Base-by-base conservation (phyloP, 805 yeast genomes). In the Sugiyamaella smithiae region DNA sequence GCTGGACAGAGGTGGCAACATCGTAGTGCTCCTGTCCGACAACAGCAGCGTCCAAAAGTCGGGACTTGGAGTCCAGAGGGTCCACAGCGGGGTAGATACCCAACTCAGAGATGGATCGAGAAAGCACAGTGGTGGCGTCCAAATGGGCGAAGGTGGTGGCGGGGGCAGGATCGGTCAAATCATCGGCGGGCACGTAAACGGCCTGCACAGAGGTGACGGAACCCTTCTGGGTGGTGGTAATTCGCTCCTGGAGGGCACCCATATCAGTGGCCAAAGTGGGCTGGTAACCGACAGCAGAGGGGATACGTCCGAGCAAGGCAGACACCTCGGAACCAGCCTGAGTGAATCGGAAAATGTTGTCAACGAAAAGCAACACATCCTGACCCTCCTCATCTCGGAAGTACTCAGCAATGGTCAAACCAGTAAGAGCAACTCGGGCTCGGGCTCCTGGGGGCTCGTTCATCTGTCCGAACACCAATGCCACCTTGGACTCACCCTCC, bases 51-150 rank as follows among this genome's bases (percentile, higher is more conserved):
- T 93, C 99, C 72, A 93, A 85, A 73, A 93, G 85, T 84, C 99
- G 89, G 56, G 98, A 93, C 78, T 86, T 91, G 71, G 99, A 93
- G 80, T 91, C 99, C 75, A 93, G 86, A 70, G 99, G 99, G 79
- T 93, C 99, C 82, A 93, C 99, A 71, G 99, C 99, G 73, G 99
- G 99, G 89, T 93, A 93, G 75, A 93, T 93, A 90, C 98, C 98
- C 76, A 93, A 83, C 82, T 93, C 99, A 56, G 99, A 93, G 72
- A 93, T 93, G 83, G 96, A 90, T 84, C 99, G 89, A 67, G 98
- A 90, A 82, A 93, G 87, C 76, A 93, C 99, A 70, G 99, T 91
- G 73, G 99, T 91, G 72, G 99, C 99, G 74, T 91, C 99, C 84
- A 91, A 90, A 76, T 91, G 99, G 69, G 99, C 99, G 75, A 91